A percentile compares a stretch with the other conserved stretches of the same genome.
Conservation (phyloP, 495 filamentous ascomycete genomes). For the Tuber brumale region DNA sequence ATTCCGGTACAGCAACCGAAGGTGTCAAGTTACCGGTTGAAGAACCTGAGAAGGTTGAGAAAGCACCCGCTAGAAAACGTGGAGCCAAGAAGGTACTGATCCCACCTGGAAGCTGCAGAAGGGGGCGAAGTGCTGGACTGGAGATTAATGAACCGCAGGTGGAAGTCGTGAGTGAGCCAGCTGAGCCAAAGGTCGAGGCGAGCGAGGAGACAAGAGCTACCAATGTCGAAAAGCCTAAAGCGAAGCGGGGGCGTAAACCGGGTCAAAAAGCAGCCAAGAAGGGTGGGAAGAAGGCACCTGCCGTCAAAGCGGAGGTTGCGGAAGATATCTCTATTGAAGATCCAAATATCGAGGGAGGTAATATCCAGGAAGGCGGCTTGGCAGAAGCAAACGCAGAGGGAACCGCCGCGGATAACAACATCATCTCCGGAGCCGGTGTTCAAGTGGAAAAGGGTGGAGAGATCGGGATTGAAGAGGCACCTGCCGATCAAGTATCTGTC, state of each 20-base stretch:
- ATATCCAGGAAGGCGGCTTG: not conserved
- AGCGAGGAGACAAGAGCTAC: not conserved
- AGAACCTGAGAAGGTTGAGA: not conserved
- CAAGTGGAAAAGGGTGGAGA: not conserved
- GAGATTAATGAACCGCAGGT: not conserved
- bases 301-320: not conserved
- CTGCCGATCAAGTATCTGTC: not conserved
- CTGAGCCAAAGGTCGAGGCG: not conserved
- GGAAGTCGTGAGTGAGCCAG: not conserved
- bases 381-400: not conserved
- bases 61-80: not conserved
- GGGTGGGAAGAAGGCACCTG: not conserved
- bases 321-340: not conserved
- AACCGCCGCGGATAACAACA: not conserved
- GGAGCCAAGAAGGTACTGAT: conserved; percentile 1
- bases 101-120: not conserved
- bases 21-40: not conserved
- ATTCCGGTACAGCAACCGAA: not conserved
- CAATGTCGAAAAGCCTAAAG: not conserved
- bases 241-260: conserved; percentile 3
- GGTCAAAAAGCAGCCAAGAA: not conserved
- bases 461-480: not conserved
- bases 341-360: not conserved
- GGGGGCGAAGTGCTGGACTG: not conserved
- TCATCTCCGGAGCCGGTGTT: not conserved